Conservation (phyloP, 345 rosid genomes). For the Hibiscus syriacus region DNA sequence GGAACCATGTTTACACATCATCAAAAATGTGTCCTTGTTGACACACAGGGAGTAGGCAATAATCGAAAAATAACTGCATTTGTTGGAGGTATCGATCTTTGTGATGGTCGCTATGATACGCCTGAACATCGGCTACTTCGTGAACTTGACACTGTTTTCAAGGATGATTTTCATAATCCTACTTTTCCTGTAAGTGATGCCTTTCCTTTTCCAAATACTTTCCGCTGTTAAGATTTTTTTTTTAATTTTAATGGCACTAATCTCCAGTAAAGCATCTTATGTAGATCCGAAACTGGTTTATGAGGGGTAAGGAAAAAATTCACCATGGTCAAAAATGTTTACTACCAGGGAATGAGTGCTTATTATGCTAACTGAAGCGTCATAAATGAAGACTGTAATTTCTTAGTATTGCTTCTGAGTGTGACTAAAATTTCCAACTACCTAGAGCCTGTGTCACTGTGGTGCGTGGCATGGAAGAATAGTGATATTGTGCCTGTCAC, state of each 20-base stretch:
- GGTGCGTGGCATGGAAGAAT: neutral
- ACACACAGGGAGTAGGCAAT: conserved; percentile 70
- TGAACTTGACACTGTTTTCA: conserved; percentile 56
- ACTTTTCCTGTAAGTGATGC: conserved; percentile 65
- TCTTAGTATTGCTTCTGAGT: neutral
- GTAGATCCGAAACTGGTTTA: neutral
- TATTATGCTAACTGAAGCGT: neutral
- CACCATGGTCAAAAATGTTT: neutral
- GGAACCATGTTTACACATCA: conserved; percentile 91
- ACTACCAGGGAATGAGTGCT: neutral
- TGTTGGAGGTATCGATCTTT: conserved; percentile 89
- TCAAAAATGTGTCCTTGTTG: conserved; percentile 87
- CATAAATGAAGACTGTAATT: neutral
- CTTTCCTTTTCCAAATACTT: neutral
- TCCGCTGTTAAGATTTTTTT: neutral
- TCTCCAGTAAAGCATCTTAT: neutral
- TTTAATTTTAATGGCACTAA: neutral
- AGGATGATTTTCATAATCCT: conserved; percentile 86
- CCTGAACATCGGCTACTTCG: conserved; percentile 73
- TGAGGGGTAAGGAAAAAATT: neutral
- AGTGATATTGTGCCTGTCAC: neutral
- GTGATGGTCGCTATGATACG: conserved; percentile 98
- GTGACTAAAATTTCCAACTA: neutral
- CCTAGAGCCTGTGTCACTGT: neutral
- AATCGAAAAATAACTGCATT: conserved; percentile 76